Base-by-base conservation (phyloP, 306 rosid genomes). In the Gillenia trifoliata region DNA sequence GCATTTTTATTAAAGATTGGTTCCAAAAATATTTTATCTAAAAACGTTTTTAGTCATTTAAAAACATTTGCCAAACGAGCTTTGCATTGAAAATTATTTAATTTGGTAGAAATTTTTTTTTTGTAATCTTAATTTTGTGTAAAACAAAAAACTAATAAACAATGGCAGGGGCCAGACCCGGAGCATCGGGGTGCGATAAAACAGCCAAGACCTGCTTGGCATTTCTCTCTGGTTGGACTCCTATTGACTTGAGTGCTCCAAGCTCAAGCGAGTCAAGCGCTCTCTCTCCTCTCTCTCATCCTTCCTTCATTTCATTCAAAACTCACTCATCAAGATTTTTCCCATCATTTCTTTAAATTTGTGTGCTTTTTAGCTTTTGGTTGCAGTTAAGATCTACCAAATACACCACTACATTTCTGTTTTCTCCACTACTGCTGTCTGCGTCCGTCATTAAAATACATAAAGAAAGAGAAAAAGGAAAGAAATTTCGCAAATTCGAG, bases 301-400 rank as follows among this genome's bases (percentile, higher is more conserved):
- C 6, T 3, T 49, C 66, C 33, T 38, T 60, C n/a, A 31, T 50
- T 50, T 12, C 40, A 38, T 62, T 68, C 79, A 72, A 38, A 40
- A 4, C 56, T 70, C 49, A 54, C 75, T 54, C 66, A 8, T 49
- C 3, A 54, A 68, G 19, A 5, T 38, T 11, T 6, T 40, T 40
- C 10, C 45, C 45, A 8, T 49, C 3, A 54, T 50, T 45, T 23
- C 52, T 59, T 30, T 33, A 40, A 71, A 19, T 54, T 49, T 25
- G 29, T 41, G 49, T 72, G 66, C 75, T 60, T 72, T 8, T 82
- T 75, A 61, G 68, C 83, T 75, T 82, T 81, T 64, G 69, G 76
- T 41, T 68, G 83, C 69, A 55, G 80, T 79, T 80, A 84, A 81
- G 97, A 93, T 93, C 98, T 87, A 81, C 82, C 87, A 67, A 91